phyloP scores from a whole-genome alignment of 495 filamentous ascomycete species.

The Hyaloscypha finlandica region DNA sequence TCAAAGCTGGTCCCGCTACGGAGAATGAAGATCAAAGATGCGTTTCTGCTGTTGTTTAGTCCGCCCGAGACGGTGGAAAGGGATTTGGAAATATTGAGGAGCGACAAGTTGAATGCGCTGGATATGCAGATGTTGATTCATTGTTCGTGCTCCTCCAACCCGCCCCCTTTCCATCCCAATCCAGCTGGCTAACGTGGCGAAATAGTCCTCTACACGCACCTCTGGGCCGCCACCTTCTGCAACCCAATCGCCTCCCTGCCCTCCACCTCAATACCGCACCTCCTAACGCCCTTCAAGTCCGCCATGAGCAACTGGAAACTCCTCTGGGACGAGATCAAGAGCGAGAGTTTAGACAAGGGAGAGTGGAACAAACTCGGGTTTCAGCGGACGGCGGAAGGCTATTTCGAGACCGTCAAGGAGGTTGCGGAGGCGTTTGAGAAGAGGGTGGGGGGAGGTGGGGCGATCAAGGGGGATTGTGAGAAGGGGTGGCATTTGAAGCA shows the following conservation, averaged over 20 bases:
- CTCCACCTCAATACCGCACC: conserved; percentile 2
- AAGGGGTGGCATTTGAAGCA: conserved; percentile 31
- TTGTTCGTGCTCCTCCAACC: conserved; percentile 9
- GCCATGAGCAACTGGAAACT: conserved; percentile 30
- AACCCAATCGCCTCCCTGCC: conserved; percentile 22
- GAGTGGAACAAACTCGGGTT: conserved; percentile 33
- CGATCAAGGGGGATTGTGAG: conserved; percentile 30
- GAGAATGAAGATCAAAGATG: conserved; percentile 31
- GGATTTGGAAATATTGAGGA: conserved; percentile 14
- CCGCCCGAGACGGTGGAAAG: background rate
- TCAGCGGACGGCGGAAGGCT: conserved; percentile 31
- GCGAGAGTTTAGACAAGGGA: background rate
- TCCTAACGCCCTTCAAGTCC: conserved; percentile 27
- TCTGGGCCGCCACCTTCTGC: conserved; percentile 30
- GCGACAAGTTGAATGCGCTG: conserved; percentile 19
- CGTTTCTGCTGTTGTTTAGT: conserved; percentile 26
- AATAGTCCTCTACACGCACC: conserved; percentile 31
- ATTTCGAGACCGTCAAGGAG: conserved; percentile 23
- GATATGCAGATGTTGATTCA: conserved; percentile 35
- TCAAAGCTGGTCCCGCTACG: conserved; percentile 2
- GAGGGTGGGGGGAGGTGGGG: conserved; percentile 13
- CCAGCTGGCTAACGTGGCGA: background rate
- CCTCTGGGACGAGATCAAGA: conserved; percentile 33
- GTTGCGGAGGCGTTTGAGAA: conserved; percentile 26
- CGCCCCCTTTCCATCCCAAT: background rate